Evolutionary conservation across 2,329 filamentous ascomycete species (phyloP), one percentile per base, ranked within the genome.

Genomic region (Cercospora nicotianae): DNA sequence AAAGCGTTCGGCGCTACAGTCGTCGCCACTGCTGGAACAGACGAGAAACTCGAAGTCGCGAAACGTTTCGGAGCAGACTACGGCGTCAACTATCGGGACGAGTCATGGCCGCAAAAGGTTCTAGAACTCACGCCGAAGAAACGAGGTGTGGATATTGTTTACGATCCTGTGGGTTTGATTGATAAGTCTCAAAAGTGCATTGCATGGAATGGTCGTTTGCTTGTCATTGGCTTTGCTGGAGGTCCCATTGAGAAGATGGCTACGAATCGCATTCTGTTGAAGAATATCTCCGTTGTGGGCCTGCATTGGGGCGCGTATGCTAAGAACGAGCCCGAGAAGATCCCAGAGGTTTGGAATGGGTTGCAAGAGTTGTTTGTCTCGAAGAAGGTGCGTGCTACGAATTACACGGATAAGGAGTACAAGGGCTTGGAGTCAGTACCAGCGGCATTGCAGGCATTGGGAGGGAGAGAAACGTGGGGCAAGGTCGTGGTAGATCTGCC

Each of bases 401-500:
- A 91, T 67, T 98, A 93, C 77, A 89, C 87, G 2, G 93, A 96
- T 77, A 87, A 89, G 79, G 88, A 90, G 75, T 97, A 93, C 80
- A 87, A 91, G 13, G 94, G 94, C 0, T 80, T 98, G 64, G 93
- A 96, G 74, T 89, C 85, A 67, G 86, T 97, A 30, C 90, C 91
- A 0, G 87, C 87, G 69, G 94, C 94, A 0, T 79, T 98, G 75
- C 84, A 90, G 74, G 91, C 91, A 2, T 81, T 98, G 65, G 94
- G 92, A 1, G 87, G 88, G 1, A 85, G 94, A 68, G 91, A 91
- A 61, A 97, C 93, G 1, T 98, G 94, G 94, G 94, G 94, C 0
- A 98, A 98, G 85, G 94, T 98, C 0, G 92, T 97, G 1, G 90
- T 97, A 20, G 92, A 92, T 80, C 84, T 98, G 51, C 89, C 90